Evolutionary conservation across 768 basidiomycete genomes (phyloP).

Genomic region (Auricularia heimuer): DNA sequence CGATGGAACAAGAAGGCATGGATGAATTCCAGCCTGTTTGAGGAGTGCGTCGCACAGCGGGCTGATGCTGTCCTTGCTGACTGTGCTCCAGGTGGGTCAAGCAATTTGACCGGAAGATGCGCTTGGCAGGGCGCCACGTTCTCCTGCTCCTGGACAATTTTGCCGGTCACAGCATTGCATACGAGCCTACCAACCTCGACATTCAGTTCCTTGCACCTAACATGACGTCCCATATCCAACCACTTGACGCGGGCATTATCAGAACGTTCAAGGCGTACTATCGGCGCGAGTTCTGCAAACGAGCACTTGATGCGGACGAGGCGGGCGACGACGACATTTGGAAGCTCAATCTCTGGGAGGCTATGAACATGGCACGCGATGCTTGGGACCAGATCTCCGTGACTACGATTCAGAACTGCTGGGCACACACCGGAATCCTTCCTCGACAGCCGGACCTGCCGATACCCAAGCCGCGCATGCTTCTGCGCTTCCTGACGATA

Average conservation of each 20-base stretch:
- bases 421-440: conserved; percentile 24
- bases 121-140: conserved; percentile 14
- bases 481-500: background rate
- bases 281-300: conserved; percentile 15
- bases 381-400: conserved; percentile 23
- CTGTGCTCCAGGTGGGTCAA: conserved; percentile 21
- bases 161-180: conserved; percentile 19
- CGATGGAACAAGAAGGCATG: conserved; percentile 28
- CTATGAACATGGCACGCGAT: conserved; percentile 23
- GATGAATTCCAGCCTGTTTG: conserved; percentile 28
- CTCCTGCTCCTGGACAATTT: conserved; percentile 25
- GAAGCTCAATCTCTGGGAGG: conserved; percentile 27
- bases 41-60: conserved; percentile 19
- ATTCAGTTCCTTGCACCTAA: conserved; percentile 25
- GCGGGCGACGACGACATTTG: conserved; percentile 25
- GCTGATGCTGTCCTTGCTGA: background rate
- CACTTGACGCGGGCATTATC: conserved; percentile 27
- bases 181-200: conserved; percentile 21
- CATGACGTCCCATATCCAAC: conserved; percentile 29
- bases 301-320: conserved; percentile 22
- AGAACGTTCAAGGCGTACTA: conserved; percentile 29
- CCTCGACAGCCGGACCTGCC: background rate
- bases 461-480: background rate
- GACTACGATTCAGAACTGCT: conserved; percentile 27
- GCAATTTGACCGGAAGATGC: conserved; percentile 19